Conservation (phyloP, 2,329 filamentous ascomycete species). For the Phaeoacremonium minimum region DNA sequence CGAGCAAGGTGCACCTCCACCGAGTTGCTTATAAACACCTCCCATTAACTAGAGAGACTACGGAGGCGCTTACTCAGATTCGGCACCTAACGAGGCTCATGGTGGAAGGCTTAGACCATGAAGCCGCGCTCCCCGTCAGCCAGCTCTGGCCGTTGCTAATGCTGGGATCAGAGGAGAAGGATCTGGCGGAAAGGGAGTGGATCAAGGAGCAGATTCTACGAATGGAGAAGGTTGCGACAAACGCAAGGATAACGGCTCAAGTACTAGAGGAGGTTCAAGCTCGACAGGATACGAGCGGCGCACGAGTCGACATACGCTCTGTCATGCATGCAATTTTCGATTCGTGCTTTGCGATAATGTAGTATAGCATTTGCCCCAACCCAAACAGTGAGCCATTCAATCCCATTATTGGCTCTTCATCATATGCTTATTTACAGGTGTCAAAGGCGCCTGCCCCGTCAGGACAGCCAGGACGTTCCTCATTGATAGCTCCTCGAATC, state of each 20-base stretch:
- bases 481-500: constrained; percentile 50
- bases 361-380: constrained; percentile 8
- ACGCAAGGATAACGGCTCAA: constrained; percentile 38
- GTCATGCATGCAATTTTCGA: constrained; percentile 46
- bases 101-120: constrained; percentile 29
- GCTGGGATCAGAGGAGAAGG: constrained; percentile 51
- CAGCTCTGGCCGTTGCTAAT: constrained; percentile 55
- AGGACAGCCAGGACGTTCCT: constrained; percentile 47
- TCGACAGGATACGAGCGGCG: constrained; percentile 32
- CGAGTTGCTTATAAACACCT: constrained; percentile 51
- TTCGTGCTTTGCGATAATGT: constrained; percentile 49
- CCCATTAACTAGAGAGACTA: constrained; percentile 45
- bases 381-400: not conserved
- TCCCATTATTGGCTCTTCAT: constrained; percentile 25
- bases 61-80: constrained; percentile 43
- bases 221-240: constrained; percentile 40
- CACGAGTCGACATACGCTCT: constrained; percentile 36
- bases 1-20: constrained; percentile 51
- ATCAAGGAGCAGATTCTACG: constrained; percentile 43
- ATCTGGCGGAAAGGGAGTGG: constrained; percentile 40
- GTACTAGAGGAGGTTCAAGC: constrained; percentile 40
- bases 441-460: constrained; percentile 34
- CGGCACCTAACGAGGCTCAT: constrained; percentile 41
- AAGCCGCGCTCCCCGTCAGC: constrained; percentile 47
- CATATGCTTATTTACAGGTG: constrained; percentile 49